Evolutionary conservation across 441 rosid genomes (phyloP).

Genomic region (Macaranga tanarius): DNA sequence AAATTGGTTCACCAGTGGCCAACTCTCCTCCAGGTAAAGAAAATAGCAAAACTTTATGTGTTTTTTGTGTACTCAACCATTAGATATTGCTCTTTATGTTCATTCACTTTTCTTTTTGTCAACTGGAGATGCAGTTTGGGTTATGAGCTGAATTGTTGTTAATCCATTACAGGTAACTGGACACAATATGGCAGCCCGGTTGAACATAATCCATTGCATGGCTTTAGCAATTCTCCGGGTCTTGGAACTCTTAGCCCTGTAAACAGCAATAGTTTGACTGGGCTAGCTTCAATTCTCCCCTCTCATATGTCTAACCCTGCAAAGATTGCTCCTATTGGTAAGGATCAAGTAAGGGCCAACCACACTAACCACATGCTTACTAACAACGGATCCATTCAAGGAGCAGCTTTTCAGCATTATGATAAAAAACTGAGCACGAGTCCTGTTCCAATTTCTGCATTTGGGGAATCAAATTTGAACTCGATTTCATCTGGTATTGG

Average conservation of each 20-base stretch:
- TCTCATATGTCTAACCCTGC: constrained; percentile 49
- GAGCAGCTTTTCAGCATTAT: constrained; percentile 46
- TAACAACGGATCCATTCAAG: constrained; percentile 42
- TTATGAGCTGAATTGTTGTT: constrained; percentile 21
- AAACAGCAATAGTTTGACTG: constrained; percentile 52
- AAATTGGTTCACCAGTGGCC: constrained; percentile 59
- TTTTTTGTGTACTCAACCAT: constrained; percentile 14
- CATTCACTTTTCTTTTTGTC: not conserved
- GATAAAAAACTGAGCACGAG: constrained; percentile 53
- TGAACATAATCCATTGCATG: constrained; percentile 54
- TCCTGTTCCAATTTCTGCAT: constrained; percentile 50
- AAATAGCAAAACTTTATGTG: constrained; percentile 9
- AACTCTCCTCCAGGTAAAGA: constrained; percentile 76
- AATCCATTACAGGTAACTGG: constrained; percentile 57
- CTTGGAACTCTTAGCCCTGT: constrained; percentile 52
- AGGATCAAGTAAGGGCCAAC: constrained; percentile 55
- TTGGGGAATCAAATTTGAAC: constrained; percentile 41
- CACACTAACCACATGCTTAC: constrained; percentile 46
- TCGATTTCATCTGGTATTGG: constrained; percentile 51
- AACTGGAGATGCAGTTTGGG: constrained; percentile 11
- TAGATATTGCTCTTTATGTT: not conserved
- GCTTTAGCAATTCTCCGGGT: constrained; percentile 55
- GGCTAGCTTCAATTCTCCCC: constrained; percentile 76
- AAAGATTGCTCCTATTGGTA: constrained; percentile 67
- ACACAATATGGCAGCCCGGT: constrained; percentile 59